phyloP scores from a whole-genome alignment of 805 yeast genomes.

The Metschnikowia continentalis region DNA sequence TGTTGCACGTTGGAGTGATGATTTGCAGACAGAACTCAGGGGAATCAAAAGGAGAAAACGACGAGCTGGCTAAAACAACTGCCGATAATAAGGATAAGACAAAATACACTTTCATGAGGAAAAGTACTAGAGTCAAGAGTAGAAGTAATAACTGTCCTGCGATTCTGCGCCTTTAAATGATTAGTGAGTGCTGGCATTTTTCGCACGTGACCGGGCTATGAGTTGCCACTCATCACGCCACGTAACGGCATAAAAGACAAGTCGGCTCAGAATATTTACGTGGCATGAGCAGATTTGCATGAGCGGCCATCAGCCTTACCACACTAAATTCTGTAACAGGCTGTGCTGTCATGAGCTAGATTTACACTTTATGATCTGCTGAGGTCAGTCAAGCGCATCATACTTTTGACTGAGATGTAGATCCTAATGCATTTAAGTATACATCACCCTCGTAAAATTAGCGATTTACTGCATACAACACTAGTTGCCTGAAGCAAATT shows the following conservation, averaged over 20 bases:
- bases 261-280: background rate
- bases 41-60: constrained; percentile 35
- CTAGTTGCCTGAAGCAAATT: background rate
- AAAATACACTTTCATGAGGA: constrained; percentile 6
- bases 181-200: background rate
- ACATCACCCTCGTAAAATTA: background rate
- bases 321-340: background rate
- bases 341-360: background rate
- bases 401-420: background rate
- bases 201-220: constrained; percentile 4
- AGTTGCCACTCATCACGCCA: background rate
- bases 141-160: background rate
- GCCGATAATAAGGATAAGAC: constrained; percentile 6
- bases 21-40: constrained; percentile 44
- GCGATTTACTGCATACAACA: background rate
- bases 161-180: constrained; percentile 3
- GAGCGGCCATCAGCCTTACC: background rate
- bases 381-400: background rate
- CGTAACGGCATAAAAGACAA: background rate
- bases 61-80: constrained; percentile 7
- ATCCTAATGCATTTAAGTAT: background rate
- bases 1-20: constrained; percentile 42
- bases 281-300: background rate
- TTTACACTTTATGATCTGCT: background rate
- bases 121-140: background rate